Evolutionary conservation across 257 asterid species (phyloP).

Genomic region (Leonotis leonurus): DNA sequence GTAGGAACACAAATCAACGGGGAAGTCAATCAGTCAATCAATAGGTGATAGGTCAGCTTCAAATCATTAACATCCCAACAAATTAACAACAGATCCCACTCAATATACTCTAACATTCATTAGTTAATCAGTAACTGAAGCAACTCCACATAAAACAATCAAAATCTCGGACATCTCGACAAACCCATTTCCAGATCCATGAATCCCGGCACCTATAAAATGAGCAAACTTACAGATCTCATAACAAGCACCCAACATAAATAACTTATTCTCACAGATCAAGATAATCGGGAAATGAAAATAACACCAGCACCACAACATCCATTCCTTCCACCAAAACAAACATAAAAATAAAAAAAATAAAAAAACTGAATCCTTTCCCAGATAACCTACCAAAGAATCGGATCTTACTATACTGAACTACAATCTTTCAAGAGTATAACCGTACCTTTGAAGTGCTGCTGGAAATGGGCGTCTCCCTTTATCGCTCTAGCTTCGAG

Average conservation of each 20-base stretch:
- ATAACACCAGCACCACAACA: constrained; percentile 4
- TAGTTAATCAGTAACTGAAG: not conserved
- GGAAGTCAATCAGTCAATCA: not conserved
- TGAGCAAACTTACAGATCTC: constrained; percentile 18
- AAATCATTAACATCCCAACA: not conserved
- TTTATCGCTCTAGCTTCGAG: too few species aligned
- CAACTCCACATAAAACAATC: not conserved
- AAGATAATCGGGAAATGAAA: constrained; percentile 13
- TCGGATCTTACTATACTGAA: not conserved
- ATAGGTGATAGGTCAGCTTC: not conserved
- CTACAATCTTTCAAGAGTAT: not conserved
- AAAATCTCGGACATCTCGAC: not conserved
- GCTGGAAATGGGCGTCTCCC: constrained; percentile 18
- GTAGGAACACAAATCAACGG: not conserved
- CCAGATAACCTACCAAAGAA: constrained; percentile 9
- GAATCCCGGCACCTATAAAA: constrained; percentile 9
- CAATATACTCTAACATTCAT: not conserved
- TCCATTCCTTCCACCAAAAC: constrained; percentile 15
- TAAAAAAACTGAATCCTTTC: not conserved
- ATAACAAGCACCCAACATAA: not conserved
- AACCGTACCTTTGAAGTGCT: constrained; percentile 29
- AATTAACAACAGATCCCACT: constrained; percentile 14
- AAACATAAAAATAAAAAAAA: not conserved
- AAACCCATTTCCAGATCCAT: constrained; percentile 24
- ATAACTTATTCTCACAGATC: constrained; percentile 11